Base-by-base conservation (phyloP, 441 rosid genomes). In the Populus tomentosa region DNA sequence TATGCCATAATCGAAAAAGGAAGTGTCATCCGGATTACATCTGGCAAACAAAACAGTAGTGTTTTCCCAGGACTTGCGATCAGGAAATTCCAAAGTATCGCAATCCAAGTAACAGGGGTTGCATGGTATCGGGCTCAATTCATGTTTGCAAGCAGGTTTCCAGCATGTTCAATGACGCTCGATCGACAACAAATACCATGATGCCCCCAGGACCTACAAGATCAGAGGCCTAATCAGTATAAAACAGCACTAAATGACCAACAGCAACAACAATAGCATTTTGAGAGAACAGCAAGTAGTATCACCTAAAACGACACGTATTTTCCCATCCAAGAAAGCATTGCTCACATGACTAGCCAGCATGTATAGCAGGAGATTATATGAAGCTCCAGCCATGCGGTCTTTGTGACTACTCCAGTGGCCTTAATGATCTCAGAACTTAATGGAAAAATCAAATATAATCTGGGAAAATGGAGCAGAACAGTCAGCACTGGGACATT, bases 341-440 rank as follows among this genome's bases (percentile, higher is more conserved):
- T 65, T 79, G 79, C 94, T 32, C 84, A 94, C 99, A 84, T 95
- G 99, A 72, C 97, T 91, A 75, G 99, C 98, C 63, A 95, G 81
- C 95, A 92, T 89, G 88, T 92, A 95, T 40, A 92, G 85, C 10
- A 91, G 76, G 42, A 95, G 97, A 87, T 91, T 92, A 74, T 95
- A 95, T 14, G 97, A 97, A 70, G 99, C 98, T 14, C 97, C 99
- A 2, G 98, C 98, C 97, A 95, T 70, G 95, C 98, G 10, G 98
- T 91, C 75, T 90, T 88, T 16, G 97, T 86, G 79, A 94, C 93
- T 3, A 92, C 90, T 73, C 98, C 98, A 3, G 90, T 86, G 61
- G 95, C 89, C 84, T 91, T 92, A 79, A 89, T 88, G 68, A 95
- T 89, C 86, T 87, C 85, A 18, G 94, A 88, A 70, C 98, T 92